A percentile compares a stretch with the other conserved stretches of the same genome.
These are phyloP conservation scores for Cyclanthera cordifolia DNA, from an alignment of 306 rosid genomes.

Conservation along the genomic window DNA sequence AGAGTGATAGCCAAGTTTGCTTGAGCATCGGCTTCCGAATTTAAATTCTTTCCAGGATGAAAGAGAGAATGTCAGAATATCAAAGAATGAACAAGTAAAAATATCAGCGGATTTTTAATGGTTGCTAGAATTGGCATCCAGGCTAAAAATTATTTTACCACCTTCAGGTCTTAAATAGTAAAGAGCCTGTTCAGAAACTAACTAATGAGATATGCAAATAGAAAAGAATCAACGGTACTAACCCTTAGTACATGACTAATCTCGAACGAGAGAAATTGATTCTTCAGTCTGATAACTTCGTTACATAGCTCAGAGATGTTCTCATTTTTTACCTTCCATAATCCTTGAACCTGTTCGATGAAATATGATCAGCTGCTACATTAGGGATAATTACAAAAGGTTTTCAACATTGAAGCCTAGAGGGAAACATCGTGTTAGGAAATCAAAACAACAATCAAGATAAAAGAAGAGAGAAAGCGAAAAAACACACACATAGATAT, in stretches of 20 bases:
- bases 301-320: conserved; percentile 43
- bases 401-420: no score
- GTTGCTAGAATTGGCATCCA: background rate
- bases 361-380: conserved; percentile 10
- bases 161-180: background rate
- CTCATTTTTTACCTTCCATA: conserved; percentile 62
- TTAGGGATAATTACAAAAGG: no score
- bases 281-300: conserved; percentile 61
- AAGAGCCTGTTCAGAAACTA: background rate
- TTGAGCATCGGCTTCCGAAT: conserved; percentile 83
- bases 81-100: background rate
- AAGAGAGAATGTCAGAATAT: conserved; percentile 20
- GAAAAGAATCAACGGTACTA: conserved; percentile 20
- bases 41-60: conserved; percentile 35
- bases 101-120: background rate
- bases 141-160: background rate
- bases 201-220: background rate
- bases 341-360: conserved; percentile 65
- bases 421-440: no score
- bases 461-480: no score
- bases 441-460: no score
- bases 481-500: no score
- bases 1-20: conserved; percentile 71
- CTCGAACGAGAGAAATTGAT: conserved; percentile 57
- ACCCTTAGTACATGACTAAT: conserved; percentile 83